Evolutionary conservation across 2,329 filamentous ascomycete species (phyloP).

Genomic region (Verticillium zaregamsianum): DNA sequence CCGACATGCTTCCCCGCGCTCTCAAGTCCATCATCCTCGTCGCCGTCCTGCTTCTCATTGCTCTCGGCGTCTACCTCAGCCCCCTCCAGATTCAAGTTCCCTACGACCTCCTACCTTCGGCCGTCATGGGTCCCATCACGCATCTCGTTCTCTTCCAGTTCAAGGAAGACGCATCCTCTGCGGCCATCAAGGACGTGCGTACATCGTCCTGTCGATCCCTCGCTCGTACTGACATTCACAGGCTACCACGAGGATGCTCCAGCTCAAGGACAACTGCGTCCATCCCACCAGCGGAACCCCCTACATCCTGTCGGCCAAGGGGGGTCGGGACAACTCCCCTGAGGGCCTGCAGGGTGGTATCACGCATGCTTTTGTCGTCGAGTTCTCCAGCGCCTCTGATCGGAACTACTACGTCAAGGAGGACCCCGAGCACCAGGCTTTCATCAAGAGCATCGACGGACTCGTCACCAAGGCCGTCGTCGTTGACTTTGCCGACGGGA

Average conservation of each 20-base stretch:
- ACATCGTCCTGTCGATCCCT: neutral
- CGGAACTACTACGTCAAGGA: conserved; percentile 63
- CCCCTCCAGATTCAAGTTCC: neutral
- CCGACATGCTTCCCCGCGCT: neutral
- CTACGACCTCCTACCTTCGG: neutral
- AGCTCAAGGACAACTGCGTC: conserved; percentile 54
- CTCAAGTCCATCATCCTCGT: neutral
- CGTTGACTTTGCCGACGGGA: conserved; percentile 48
- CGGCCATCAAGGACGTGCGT: conserved; percentile 53
- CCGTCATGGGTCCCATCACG: conserved; percentile 37
- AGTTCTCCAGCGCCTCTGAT: conserved; percentile 63
- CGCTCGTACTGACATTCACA: neutral
- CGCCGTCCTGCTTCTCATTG: neutral
- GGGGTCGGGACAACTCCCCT: conserved; percentile 58
- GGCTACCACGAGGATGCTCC: conserved; percentile 23
- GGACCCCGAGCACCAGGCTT: conserved; percentile 60
- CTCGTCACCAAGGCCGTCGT: conserved; percentile 51
- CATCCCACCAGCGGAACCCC: conserved; percentile 54
- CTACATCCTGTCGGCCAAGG: conserved; percentile 56
- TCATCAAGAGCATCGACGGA: conserved; percentile 45
- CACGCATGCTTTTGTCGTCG: conserved; percentile 65
- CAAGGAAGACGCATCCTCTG: conserved; percentile 43
- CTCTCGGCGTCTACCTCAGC: neutral
- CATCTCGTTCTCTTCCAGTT: conserved; percentile 68
- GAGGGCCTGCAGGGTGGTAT: conserved; percentile 59